Evolutionary conservation across 257 asterid genomes (phyloP), one percentile per base, ranked within the genome.

Genomic region (Solanum bukasovii): DNA sequence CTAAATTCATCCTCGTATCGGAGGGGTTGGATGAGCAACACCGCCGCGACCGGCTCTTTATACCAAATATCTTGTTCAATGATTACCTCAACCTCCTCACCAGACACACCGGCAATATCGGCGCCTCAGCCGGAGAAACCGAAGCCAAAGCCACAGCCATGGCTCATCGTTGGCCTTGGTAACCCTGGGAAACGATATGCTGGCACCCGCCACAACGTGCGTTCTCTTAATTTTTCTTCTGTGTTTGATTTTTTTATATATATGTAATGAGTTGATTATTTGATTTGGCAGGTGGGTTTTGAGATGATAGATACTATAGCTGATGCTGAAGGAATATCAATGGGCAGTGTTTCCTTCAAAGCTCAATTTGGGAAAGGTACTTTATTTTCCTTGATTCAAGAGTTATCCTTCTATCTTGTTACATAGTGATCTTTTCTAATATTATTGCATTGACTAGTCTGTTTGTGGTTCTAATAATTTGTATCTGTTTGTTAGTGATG

Each of bases 81-180:
- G 88, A 88, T 93, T 9, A 84, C 85, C 14, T 7, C 75, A 37
- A 37, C 92, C 20, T 27, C 90, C 27, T 6, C 86, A 13, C 35
- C 90, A 34, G 29, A 90, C 56, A 33, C 88, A 9, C 74, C 90
- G 9, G 49, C 86, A 56, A 90, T 91, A 12, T 73, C 78, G 1
- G 92, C 89, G 44, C 42, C 89, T 25, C 46, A 68, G 52, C 35
- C 12, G 40, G 89, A 83, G 37, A 67, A 88, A 87, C 89, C 88
- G 56, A 90, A 90, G 71, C 90, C 89, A 18, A 90, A 89, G 34
- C 91, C 89, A 44, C 94, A 94, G 90, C 98, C 99, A 5, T 96
- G 99, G 99, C 97, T 97, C 56, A 91, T 97, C 42, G 99, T 97
- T 63, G 99, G 99, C 81, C 98, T 97, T 61, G 99, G 99, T n/a